A percentile compares a stretch with the other conserved stretches of the same genome.
Conservation (phyloP, 495 filamentous ascomycete genomes). For the Cercophora newfieldiana region DNA sequence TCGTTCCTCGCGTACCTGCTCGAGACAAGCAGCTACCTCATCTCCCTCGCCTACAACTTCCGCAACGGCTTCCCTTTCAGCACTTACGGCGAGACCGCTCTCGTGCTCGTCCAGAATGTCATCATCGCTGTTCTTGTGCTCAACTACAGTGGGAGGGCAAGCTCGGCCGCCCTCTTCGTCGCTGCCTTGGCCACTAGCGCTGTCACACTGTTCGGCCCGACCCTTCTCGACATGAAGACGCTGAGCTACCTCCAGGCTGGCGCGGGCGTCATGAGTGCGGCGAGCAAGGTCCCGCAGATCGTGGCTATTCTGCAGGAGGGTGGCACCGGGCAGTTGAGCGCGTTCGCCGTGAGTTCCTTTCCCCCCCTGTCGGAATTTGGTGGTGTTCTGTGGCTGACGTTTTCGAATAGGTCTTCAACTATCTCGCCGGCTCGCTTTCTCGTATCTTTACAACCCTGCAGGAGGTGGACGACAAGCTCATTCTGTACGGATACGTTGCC, state of each 20-base stretch:
- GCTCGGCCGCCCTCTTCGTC: slow-evolving; percentile 69
- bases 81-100: slow-evolving; percentile 90
- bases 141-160: slow-evolving; percentile 65
- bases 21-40: slow-evolving; percentile 81
- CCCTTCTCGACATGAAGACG: slow-evolving; percentile 64
- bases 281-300: slow-evolving; percentile 93
- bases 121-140: slow-evolving; percentile 82
- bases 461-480: slow-evolving; percentile 92
- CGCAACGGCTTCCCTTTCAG: slow-evolving; percentile 91
- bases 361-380: background rate
- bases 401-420: slow-evolving; percentile 83
- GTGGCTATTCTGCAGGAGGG: slow-evolving; percentile 76
- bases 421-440: slow-evolving; percentile 84
- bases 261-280: slow-evolving; percentile 77
- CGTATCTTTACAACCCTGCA: slow-evolving; percentile 96
- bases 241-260: slow-evolving; percentile 80
- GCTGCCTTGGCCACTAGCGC: slow-evolving; percentile 67
- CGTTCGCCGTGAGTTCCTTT: slow-evolving; percentile 77
- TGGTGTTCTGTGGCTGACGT: background rate
- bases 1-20: slow-evolving; percentile 88
- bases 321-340: slow-evolving; percentile 91
- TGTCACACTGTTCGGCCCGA: slow-evolving; percentile 67
- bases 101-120: slow-evolving; percentile 90
- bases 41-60: slow-evolving; percentile 84
- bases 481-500: slow-evolving; percentile 88